These are phyloP conservation scores for Trichosporon coremiiforme DNA, from an alignment of 1,284 basidiomycete species.

Conservation along the genomic window DNA sequence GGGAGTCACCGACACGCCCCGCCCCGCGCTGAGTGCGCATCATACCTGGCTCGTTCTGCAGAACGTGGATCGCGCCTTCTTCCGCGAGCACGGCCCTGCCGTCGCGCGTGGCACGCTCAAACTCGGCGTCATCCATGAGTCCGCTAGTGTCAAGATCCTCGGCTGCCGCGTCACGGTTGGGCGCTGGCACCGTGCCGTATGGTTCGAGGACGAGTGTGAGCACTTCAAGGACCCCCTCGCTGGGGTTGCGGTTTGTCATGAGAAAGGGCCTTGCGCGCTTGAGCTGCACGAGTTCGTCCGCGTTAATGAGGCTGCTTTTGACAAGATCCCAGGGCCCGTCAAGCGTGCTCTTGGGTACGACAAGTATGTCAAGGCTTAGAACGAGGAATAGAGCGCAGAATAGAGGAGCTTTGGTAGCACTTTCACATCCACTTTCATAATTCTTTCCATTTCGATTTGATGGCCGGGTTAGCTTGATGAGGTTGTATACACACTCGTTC, in stretches of 20 bases:
- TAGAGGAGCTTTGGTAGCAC: too few relatives aligned
- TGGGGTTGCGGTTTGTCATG: neutral
- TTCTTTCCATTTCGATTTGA: too few relatives aligned
- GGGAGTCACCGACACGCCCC: neutral
- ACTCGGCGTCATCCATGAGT: neutral
- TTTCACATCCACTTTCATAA: too few relatives aligned
- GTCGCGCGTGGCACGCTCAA: neutral
- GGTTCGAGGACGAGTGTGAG: neutral
- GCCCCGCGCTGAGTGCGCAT: neutral
- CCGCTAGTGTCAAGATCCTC: neutral
- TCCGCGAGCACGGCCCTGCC: neutral
- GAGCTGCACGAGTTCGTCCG: neutral
- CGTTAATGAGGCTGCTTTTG: neutral
- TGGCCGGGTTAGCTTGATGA: too few relatives aligned
- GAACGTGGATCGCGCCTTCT: neutral
- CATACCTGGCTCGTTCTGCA: slow-evolving; percentile 12
- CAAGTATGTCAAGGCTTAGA: neutral
- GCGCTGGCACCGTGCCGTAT: neutral
- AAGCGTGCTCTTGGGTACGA: neutral
- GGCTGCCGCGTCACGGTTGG: neutral
- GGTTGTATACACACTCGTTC: too few relatives aligned
- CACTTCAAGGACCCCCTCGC: slow-evolving; percentile 3
- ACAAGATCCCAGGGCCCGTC: neutral
- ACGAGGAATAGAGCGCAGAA: neutral
- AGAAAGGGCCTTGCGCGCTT: neutral